Evolutionary conservation across 371 early-diverging fungal species (phyloP).

Genomic region (Mycotypha africana): DNA sequence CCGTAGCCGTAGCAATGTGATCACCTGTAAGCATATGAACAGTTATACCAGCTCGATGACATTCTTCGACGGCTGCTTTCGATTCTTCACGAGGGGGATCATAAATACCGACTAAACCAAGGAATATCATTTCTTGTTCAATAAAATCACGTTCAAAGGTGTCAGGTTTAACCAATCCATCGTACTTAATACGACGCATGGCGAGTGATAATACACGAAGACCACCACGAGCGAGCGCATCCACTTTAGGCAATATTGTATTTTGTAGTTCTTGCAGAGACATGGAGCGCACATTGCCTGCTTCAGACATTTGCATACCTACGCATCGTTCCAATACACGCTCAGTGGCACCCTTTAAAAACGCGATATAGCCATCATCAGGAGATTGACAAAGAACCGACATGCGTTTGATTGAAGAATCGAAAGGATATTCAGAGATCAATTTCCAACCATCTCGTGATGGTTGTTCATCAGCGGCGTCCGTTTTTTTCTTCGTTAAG

Average conservation of each 20-base stretch:
- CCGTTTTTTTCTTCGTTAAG: conserved; percentile 30
- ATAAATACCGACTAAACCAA: conserved; percentile 90
- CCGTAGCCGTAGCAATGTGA: conserved; percentile 88
- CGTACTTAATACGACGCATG: conserved; percentile 43
- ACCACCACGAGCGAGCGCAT: conserved; percentile 61
- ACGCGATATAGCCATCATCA: conserved; percentile 43
- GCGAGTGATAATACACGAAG: conserved; percentile 60
- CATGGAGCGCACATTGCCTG: conserved; percentile 28
- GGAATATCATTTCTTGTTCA: conserved; percentile 75
- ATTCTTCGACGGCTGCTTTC: conserved; percentile 73
- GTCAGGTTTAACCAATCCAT: conserved; percentile 12
- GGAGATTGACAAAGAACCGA: conserved; percentile 70
- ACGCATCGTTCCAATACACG: conserved; percentile 60
- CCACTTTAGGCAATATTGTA: conserved; percentile 50
- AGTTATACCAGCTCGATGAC: conserved; percentile 87
- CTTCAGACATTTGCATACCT: conserved; percentile 44
- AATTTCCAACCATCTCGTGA: conserved; percentile 48
- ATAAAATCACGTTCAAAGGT: conserved; percentile 52
- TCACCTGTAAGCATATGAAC: conserved; percentile 97
- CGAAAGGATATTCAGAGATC: conserved; percentile 78
- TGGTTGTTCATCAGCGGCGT: too few relatives aligned
- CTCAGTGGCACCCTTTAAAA: conserved; percentile 74
- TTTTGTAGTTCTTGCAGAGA: conserved; percentile 40
- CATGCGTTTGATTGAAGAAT: conserved; percentile 90
- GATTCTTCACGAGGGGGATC: conserved; percentile 88